phyloP scores from a whole-genome alignment of 148 eudicot species.

The Suaeda aralocaspica region DNA sequence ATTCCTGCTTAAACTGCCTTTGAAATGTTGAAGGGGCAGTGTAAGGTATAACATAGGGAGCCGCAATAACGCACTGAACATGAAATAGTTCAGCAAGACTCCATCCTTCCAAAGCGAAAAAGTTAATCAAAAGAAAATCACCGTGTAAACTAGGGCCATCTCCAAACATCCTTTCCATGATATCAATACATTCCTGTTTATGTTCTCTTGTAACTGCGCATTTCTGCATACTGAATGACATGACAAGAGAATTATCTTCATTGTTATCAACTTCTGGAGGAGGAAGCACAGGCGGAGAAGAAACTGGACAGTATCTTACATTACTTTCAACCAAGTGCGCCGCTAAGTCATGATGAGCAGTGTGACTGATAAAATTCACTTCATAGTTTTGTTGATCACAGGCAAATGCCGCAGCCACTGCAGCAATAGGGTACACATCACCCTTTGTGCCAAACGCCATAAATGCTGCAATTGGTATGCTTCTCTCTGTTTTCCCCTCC shows the following conservation, averaged over 20 bases:
- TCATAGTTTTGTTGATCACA: slow-evolving; percentile 51
- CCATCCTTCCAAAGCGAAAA: slow-evolving; percentile 99
- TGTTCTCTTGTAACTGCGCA: slow-evolving; percentile 45
- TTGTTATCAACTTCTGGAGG: slow-evolving; percentile 36
- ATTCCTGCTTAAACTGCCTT: slow-evolving; percentile 57
- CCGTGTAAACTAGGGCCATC: slow-evolving; percentile 43
- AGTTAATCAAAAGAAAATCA: slow-evolving; percentile 78
- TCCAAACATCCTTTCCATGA: slow-evolving; percentile 66
- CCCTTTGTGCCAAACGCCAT: slow-evolving; percentile 99
- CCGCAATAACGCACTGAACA: slow-evolving; percentile 73
- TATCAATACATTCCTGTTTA: slow-evolving; percentile 53
- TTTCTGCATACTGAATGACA: slow-evolving; percentile 51
- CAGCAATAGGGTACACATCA: slow-evolving; percentile 82
- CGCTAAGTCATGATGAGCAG: slow-evolving; percentile 71
- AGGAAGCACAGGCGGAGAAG: slow-evolving; percentile 76
- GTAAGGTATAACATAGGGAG: slow-evolving; percentile 88
- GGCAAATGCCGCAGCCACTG: slow-evolving; percentile 86
- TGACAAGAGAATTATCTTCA: slow-evolving; percentile 31
- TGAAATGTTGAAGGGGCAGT: slow-evolving; percentile 89
- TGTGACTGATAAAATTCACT: slow-evolving; percentile 69
- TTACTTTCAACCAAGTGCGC: slow-evolving; percentile 42
- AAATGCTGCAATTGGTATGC: slow-evolving; percentile 58
- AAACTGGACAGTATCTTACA: slow-evolving; percentile 47
- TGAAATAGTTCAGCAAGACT: slow-evolving; percentile 81
- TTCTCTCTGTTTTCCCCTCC: slow-evolving; percentile 31